Evolutionary conservation across 257 asterid genomes (phyloP).

Genomic region (Eustoma russellianum): DNA sequence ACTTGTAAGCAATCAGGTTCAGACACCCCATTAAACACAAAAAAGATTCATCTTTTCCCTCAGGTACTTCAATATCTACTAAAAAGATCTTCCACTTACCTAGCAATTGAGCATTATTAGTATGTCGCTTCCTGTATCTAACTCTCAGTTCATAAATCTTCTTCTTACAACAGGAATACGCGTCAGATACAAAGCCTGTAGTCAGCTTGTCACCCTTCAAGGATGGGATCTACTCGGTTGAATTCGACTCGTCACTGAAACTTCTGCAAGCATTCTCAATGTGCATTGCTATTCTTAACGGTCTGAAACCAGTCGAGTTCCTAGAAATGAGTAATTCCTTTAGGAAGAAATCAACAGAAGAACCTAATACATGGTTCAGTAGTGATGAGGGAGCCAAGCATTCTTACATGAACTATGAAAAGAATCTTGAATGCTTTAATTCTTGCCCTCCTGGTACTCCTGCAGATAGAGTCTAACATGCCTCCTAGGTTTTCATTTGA

Average conservation of each 20-base stretch:
- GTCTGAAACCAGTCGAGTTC: constrained; percentile 23
- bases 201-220: constrained; percentile 41
- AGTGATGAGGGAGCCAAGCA: constrained; percentile 11
- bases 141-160: background rate
- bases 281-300: constrained; percentile 38
- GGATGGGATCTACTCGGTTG: constrained; percentile 59
- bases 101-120: too few relatives aligned
- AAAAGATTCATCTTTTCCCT: constrained; percentile 41
- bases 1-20: constrained; percentile 14
- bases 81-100: background rate
- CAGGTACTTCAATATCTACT: constrained; percentile 31
- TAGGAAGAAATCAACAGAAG: constrained; percentile 19
- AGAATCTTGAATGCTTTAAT: constrained; percentile 28
- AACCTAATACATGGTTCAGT: too few relatives aligned
- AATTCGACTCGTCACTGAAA: constrained; percentile 49
- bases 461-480: constrained; percentile 34
- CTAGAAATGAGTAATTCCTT: constrained; percentile 8
- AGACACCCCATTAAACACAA: constrained; percentile 17
- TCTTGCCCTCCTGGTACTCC: constrained; percentile 42
- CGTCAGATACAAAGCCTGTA: constrained; percentile 23
- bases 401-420: constrained; percentile 14
- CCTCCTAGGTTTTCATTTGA: too few relatives aligned
- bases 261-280: constrained; percentile 62
- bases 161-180: constrained; percentile 30
- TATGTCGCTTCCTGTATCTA: background rate